Percentiles rank a stretch among this genome's conserved stretches.
phyloP scores from a whole-genome alignment of 2,329 filamentous ascomycete genomes.

The Epichloe gansuensis region DNA sequence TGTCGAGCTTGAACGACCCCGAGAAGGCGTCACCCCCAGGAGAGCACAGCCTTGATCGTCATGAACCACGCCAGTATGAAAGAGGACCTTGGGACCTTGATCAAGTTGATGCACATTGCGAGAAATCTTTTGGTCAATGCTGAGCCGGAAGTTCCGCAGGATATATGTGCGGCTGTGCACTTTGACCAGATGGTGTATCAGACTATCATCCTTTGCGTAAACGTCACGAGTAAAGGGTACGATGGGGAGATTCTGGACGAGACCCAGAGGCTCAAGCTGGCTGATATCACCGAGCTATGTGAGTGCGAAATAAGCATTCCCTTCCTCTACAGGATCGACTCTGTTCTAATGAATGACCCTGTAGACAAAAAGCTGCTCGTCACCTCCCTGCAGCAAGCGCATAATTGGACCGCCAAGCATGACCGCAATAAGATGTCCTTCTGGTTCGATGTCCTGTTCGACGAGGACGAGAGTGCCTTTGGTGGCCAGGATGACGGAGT shows the following conservation, averaged over 20 bases:
- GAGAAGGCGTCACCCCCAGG: constrained; percentile 46
- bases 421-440: constrained; percentile 60
- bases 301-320: constrained; percentile 14
- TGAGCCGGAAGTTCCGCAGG: constrained; percentile 52
- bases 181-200: constrained; percentile 57
- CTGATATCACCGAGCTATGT: constrained; percentile 55
- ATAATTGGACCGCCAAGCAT: constrained; percentile 59
- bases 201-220: constrained; percentile 52
- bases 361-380: constrained; percentile 55
- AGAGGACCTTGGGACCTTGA: constrained; percentile 50
- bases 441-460: constrained; percentile 54
- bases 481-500: constrained; percentile 39
- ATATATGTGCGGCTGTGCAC: constrained; percentile 50
- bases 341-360: constrained; percentile 4
- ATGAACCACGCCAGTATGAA: constrained; percentile 49
- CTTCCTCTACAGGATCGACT: background rate
- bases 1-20: constrained; percentile 40
- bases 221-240: constrained; percentile 55
- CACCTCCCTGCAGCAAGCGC: constrained; percentile 52
- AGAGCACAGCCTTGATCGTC: constrained; percentile 50
- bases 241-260: constrained; percentile 52
- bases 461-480: constrained; percentile 39
- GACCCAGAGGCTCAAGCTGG: constrained; percentile 40
- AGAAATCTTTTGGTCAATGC: constrained; percentile 52
- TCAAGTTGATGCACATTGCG: constrained; percentile 56